phyloP scores from a whole-genome alignment of 768 basidiomycete species.

The Thelephora aurantiotincta region DNA sequence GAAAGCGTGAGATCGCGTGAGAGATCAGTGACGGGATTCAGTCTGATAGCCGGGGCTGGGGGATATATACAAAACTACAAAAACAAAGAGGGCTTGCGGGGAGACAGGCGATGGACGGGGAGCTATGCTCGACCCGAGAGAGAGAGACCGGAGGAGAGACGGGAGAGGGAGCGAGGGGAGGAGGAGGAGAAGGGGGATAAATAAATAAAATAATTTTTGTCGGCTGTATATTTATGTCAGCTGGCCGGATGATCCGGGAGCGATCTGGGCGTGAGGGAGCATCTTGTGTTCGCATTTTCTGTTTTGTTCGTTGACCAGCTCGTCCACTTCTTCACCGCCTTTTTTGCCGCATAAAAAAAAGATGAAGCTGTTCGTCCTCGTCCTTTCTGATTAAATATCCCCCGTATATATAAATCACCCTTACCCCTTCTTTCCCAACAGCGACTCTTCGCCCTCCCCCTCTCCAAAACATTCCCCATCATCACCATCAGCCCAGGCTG shows the following conservation, averaged over 20 bases:
- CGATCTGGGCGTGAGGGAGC: slow-evolving; percentile 2
- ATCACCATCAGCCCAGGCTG: slow-evolving; percentile 4
- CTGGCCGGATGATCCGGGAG: slow-evolving; percentile 2
- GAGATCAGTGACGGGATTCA: too few species aligned
- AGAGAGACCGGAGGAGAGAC: slow-evolving; percentile 1
- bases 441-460: slow-evolving; percentile 6
- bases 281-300: slow-evolving; percentile 1
- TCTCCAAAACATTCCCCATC: slow-evolving; percentile 4
- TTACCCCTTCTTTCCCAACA: slow-evolving; percentile 8
- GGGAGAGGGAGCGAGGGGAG: slow-evolving; percentile 3
- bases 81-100: too few species aligned
- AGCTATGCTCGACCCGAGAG: too few species aligned
- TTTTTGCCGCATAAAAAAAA: slow-evolving; percentile 4
- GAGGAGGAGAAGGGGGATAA: slow-evolving; percentile 2
- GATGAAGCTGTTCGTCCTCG: background rate
- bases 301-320: background rate
- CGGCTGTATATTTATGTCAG: slow-evolving; percentile 1
- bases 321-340: slow-evolving; percentile 6
- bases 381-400: slow-evolving; percentile 2
- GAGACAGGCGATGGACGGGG: too few species aligned
- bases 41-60: too few species aligned
- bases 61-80: too few species aligned
- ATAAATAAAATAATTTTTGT: slow-evolving; percentile 6
- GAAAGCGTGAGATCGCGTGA: too few species aligned
- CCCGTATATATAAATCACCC: slow-evolving; percentile 10